These are phyloP conservation scores for Tinospora cordifolia DNA, from an alignment of 164 flowering plant species.

Conservation along the genomic window DNA sequence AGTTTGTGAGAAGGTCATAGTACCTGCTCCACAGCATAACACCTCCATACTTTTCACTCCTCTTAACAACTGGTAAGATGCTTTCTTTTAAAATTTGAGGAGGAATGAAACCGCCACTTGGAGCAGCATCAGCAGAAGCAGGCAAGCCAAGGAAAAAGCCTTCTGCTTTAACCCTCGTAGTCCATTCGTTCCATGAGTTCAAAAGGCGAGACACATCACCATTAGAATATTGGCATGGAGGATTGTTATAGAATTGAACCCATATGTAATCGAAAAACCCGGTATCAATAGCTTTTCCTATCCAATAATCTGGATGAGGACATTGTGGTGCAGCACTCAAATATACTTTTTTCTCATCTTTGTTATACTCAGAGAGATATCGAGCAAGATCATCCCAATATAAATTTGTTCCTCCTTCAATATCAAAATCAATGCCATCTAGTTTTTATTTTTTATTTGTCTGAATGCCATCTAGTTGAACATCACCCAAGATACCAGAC, in stretches of 20 bases:
- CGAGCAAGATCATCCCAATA: slow-evolving; percentile 10
- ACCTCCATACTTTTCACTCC: slow-evolving; percentile 14
- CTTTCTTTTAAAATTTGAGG: background rate
- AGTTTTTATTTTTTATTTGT: too few species aligned
- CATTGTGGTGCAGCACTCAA: background rate
- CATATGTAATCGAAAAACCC: background rate
- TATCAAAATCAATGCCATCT: slow-evolving; percentile 17
- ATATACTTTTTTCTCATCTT: background rate
- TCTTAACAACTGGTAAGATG: slow-evolving; percentile 13
- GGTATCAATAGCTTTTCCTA: background rate
- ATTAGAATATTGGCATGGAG: slow-evolving; percentile 4
- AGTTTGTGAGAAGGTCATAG: slow-evolving; percentile 3
- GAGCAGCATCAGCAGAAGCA: slow-evolving; percentile 10
- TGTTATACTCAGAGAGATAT: background rate
- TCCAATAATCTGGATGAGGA: background rate
- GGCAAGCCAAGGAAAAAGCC: slow-evolving; percentile 19
- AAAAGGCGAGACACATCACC: background rate
- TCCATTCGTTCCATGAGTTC: slow-evolving; percentile 8
- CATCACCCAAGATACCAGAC: slow-evolving; percentile 23
- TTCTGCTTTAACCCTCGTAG: background rate
- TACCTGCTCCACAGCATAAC: slow-evolving; percentile 17
- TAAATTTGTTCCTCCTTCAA: slow-evolving; percentile 5
- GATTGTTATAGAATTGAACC: slow-evolving; percentile 11
- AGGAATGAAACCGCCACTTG: slow-evolving; percentile 13
- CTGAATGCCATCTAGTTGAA: too few species aligned